These are phyloP conservation scores for Elsinoe ampelina DNA, from an alignment of 2,329 filamentous ascomycete genomes.

Conservation along the genomic window DNA sequence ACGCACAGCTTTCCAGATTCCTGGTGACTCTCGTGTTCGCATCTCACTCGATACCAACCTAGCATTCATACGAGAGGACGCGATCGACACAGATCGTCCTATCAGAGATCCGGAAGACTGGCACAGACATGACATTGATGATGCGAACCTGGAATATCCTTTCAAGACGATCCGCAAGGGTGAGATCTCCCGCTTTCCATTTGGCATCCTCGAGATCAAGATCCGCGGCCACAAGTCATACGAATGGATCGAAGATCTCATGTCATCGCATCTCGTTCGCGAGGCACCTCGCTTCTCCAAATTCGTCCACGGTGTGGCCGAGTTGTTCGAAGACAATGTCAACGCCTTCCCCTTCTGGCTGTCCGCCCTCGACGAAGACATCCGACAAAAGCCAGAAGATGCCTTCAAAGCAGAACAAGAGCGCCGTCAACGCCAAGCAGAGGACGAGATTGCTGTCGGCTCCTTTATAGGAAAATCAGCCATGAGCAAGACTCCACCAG, in stretches of 20 bases:
- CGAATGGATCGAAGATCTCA: slow-evolving; percentile 84
- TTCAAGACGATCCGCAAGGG: slow-evolving; percentile 82
- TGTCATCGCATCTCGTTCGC: slow-evolving; percentile 85
- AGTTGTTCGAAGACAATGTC: slow-evolving; percentile 86
- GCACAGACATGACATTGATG: slow-evolving; percentile 87
- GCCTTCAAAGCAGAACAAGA: slow-evolving; percentile 90
- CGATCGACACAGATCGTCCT: slow-evolving; percentile 71
- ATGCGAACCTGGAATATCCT: slow-evolving; percentile 70
- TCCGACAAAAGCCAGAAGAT: slow-evolving; percentile 80
- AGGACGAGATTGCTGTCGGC: slow-evolving; percentile 82
- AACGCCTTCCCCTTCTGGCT: slow-evolving; percentile 97
- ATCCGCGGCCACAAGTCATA: slow-evolving; percentile 60
- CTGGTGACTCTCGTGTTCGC: slow-evolving; percentile 78
- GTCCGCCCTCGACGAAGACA: slow-evolving; percentile 81
- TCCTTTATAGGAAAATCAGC: slow-evolving; percentile 52
- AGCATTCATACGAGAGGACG: slow-evolving; percentile 68
- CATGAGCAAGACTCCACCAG: slow-evolving; percentile 48
- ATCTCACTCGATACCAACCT: slow-evolving; percentile 90
- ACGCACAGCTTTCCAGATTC: slow-evolving; percentile 93
- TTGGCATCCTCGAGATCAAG: slow-evolving; percentile 87
- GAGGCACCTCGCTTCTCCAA: slow-evolving; percentile 88
- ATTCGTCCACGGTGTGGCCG: slow-evolving; percentile 87
- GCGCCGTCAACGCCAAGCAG: slow-evolving; percentile 66
- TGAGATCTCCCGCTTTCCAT: slow-evolving; percentile 84
- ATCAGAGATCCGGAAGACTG: slow-evolving; percentile 82